Evolutionary conservation across 2,329 filamentous ascomycete genomes (phyloP).

Genomic region (Sporothrix dimorphospora): DNA sequence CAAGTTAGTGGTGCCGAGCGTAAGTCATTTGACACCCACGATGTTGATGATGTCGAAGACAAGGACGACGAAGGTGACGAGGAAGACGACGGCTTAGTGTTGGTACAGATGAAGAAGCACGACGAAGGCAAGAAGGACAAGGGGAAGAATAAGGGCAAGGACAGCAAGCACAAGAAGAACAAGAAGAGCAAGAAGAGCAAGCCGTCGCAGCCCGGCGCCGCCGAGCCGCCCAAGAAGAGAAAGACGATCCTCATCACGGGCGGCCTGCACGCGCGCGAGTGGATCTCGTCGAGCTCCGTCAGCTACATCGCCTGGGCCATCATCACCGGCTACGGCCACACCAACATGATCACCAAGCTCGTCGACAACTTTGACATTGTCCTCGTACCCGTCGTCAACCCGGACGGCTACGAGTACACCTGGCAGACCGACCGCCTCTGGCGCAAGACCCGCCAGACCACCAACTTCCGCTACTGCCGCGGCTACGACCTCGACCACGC

Average conservation of each 20-base stretch:
- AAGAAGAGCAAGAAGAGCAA: slow-evolving; percentile 2
- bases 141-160: background rate
- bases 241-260: slow-evolving; percentile 63
- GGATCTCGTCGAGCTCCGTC: slow-evolving; percentile 91
- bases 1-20: background rate
- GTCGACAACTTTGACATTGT: slow-evolving; percentile 85
- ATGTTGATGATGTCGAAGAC: background rate
- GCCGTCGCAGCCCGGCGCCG: background rate
- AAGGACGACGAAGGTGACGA: slow-evolving; percentile 34
- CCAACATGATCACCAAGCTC: slow-evolving; percentile 71
- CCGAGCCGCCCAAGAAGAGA: slow-evolving; percentile 24
- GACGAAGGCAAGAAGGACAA: slow-evolving; percentile 2
- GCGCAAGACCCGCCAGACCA: slow-evolving; percentile 91
- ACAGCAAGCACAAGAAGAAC: background rate
- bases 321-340: slow-evolving; percentile 79
- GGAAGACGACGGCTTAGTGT: slow-evolving; percentile 17
- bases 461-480: slow-evolving; percentile 77
- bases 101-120: slow-evolving; percentile 20
- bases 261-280: slow-evolving; percentile 91
- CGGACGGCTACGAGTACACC: slow-evolving; percentile 91
- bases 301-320: slow-evolving; percentile 89
- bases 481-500: slow-evolving; percentile 88
- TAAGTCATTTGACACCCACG: slow-evolving; percentile 34
- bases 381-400: slow-evolving; percentile 86
- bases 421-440: slow-evolving; percentile 91